Evolutionary conservation across 2,329 filamentous ascomycete species (phyloP).

Genomic region (Incumbomyces delicatus): DNA sequence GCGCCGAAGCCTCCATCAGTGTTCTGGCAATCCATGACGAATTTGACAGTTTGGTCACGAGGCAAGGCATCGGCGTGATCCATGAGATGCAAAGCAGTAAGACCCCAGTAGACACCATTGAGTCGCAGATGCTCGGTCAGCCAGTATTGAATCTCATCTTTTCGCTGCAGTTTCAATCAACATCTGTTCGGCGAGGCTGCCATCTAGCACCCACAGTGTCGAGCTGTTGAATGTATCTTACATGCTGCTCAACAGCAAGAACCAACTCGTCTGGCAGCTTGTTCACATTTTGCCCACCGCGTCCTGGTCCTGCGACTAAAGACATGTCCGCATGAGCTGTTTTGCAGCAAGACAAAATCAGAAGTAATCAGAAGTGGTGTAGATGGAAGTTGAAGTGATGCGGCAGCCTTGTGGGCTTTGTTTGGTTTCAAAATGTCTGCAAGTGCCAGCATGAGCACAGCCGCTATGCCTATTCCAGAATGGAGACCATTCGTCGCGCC

Average conservation of each 20-base stretch:
- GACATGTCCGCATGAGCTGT: constrained; percentile 38
- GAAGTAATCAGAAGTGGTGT: too few relatives aligned
- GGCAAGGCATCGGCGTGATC: constrained; percentile 72
- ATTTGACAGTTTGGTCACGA: constrained; percentile 71
- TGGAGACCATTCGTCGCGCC: too few relatives aligned
- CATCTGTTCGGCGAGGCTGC: constrained; percentile 16
- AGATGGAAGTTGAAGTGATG: too few relatives aligned
- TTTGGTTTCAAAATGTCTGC: too few relatives aligned
- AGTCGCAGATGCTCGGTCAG: constrained; percentile 92
- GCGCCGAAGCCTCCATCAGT: constrained; percentile 86
- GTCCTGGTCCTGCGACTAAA: constrained; percentile 50
- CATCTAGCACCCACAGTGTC: constrained; percentile 56
- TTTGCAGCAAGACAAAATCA: too few relatives aligned
- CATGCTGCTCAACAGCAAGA: constrained; percentile 58
- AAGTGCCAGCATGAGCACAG: too few relatives aligned
- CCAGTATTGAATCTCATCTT: constrained; percentile 96
- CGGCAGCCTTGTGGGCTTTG: too few relatives aligned
- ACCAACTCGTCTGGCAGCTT: constrained; percentile 35
- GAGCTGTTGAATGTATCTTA: constrained; percentile 85
- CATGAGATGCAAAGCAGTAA: constrained; percentile 79
- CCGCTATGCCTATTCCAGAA: too few relatives aligned
- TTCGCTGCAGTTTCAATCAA: constrained; percentile 50
- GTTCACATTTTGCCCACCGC: constrained; percentile 31
- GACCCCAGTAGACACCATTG: constrained; percentile 93
- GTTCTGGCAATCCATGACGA: constrained; percentile 90